Conservation (phyloP, 108 stramenopile species). For the Conticribra guillardii region DNA sequence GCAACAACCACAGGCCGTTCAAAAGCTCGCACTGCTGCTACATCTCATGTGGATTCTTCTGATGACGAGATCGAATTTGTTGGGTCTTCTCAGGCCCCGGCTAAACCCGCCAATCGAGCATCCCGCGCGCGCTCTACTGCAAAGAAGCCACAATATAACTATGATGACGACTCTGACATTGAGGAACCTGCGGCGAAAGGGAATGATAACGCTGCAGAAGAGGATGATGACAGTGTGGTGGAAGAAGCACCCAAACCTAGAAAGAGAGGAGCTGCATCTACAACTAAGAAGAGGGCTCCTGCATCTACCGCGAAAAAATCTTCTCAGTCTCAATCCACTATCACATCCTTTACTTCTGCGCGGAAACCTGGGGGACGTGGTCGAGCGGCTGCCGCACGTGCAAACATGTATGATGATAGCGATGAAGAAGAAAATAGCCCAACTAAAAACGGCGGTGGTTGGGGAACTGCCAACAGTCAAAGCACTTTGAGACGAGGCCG, state of each 20-base stretch:
- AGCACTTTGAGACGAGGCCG: slow-evolving; percentile 24
- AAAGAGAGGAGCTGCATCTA: slow-evolving; percentile 2
- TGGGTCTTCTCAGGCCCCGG: slow-evolving; percentile 16
- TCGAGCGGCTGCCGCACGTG: slow-evolving; percentile 8
- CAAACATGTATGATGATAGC: slow-evolving; percentile 21
- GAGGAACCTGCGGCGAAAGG: slow-evolving; percentile 30
- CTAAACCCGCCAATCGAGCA: slow-evolving; percentile 20
- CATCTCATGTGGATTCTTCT: slow-evolving; percentile 20
- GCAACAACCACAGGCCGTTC: slow-evolving; percentile 22
- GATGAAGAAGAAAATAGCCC: slow-evolving; percentile 28
- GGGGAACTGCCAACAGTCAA: slow-evolving; percentile 42
- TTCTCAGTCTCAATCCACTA: slow-evolving; percentile 22
- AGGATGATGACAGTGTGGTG: neutral
- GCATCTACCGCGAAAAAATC: neutral
- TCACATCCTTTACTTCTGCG: slow-evolving; percentile 26
- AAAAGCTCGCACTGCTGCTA: slow-evolving; percentile 3
- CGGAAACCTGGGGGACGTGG: slow-evolving; percentile 24
- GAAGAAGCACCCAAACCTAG: slow-evolving; percentile 3
- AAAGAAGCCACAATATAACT: slow-evolving; percentile 41
- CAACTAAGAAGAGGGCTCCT: neutral
- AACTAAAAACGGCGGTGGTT: slow-evolving; percentile 14
- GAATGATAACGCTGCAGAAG: slow-evolving; percentile 13
- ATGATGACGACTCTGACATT: slow-evolving; percentile 38
- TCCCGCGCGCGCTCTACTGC: slow-evolving; percentile 32
- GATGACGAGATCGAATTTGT: slow-evolving; percentile 37